Conservation (phyloP, 306 rosid genomes). For the Rosa lucieae region DNA sequence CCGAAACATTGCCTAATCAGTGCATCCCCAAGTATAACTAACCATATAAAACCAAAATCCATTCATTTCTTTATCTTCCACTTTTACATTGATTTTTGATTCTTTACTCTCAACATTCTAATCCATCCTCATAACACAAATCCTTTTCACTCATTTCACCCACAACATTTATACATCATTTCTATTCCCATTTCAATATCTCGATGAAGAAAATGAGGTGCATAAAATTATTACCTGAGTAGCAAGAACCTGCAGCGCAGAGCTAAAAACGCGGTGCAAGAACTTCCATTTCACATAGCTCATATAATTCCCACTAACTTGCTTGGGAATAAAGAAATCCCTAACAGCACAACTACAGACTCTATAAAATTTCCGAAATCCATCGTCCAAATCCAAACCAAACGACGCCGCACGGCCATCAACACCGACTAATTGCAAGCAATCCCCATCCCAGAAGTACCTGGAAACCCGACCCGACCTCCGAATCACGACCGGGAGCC, state of each 20-base stretch:
- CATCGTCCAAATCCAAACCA: slow-evolving; percentile 35
- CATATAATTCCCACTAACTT: slow-evolving; percentile 53
- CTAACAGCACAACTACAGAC: slow-evolving; percentile 37
- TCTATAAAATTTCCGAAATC: slow-evolving; percentile 35
- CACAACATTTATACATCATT: no score
- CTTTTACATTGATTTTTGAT: background rate
- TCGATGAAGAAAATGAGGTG: no score
- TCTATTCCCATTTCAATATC: no score
- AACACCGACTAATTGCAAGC: slow-evolving; percentile 55
- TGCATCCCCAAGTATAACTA: slow-evolving; percentile 28
- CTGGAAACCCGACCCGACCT: slow-evolving; percentile 62
- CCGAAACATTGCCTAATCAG: slow-evolving; percentile 83
- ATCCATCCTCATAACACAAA: background rate
- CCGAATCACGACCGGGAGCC: slow-evolving; percentile 61
- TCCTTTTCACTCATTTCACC: no score
- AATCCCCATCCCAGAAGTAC: slow-evolving; percentile 68
- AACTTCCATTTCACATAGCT: slow-evolving; percentile 84
- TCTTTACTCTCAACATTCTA: background rate
- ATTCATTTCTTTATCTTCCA: background rate
- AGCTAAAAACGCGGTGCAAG: slow-evolving; percentile 88
- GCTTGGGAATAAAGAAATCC: slow-evolving; percentile 67
- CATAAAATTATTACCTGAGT: slow-evolving; percentile 58
- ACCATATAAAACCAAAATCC: slow-evolving; percentile 20
- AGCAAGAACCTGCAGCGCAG: slow-evolving; percentile 87
- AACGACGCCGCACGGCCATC: slow-evolving; percentile 40